These are phyloP conservation scores for Penicillium salamii DNA, from an alignment of 495 filamentous ascomycete species.

Conservation along the genomic window DNA sequence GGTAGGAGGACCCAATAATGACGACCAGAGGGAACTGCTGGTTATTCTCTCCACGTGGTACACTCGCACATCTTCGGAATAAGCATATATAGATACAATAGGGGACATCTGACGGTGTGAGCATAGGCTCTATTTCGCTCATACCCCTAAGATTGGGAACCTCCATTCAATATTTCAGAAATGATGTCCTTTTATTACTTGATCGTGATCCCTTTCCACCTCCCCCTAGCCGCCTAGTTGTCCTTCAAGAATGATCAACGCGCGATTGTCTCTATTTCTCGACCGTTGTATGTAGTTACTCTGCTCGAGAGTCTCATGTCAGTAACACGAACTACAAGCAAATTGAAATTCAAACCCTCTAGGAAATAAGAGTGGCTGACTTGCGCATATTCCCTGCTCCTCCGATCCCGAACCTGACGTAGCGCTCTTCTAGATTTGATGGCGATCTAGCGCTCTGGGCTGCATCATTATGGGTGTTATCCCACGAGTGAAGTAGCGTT, in stretches of 20 bases:
- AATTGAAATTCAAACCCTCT: not conserved
- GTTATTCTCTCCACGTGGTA: no score
- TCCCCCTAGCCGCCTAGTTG: not conserved
- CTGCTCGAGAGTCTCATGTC: constrained; percentile 4
- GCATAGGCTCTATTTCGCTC: no score
- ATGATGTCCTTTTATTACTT: not conserved
- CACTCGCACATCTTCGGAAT: no score
- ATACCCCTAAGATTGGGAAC: no score
- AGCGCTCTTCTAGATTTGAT: constrained; percentile 23
- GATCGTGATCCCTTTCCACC: no score
- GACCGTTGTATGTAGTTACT: not conserved
- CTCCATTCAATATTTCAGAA: no score
- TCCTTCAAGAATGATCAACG: no score
- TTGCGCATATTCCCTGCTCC: constrained; percentile 41
- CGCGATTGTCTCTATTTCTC: not conserved
- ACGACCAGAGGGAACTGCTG: no score
- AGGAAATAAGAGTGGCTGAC: constrained; percentile 17
- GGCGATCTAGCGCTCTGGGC: not conserved
- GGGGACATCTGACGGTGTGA: no score
- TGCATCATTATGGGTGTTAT: not conserved
- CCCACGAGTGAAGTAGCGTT: constrained; percentile 9
- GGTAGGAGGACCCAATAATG: no score
- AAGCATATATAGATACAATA: no score
- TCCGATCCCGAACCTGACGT: constrained; percentile 37
- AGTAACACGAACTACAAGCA: not conserved